Conservation (phyloP, 1,284 basidiomycete species). For the Pseudozyma flocculosa region DNA sequence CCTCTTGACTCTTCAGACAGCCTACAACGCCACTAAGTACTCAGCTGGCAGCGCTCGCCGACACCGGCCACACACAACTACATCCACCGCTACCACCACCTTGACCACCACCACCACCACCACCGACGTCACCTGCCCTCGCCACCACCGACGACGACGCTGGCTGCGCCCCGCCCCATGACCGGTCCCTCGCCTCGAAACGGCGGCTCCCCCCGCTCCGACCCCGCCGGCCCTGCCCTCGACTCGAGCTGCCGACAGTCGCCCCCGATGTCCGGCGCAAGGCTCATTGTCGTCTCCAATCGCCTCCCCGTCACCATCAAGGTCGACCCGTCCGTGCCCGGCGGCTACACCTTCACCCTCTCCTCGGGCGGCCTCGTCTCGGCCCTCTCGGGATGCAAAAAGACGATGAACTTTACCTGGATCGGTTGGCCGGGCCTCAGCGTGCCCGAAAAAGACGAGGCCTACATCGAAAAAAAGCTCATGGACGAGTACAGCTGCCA, state of each 20-base stretch:
- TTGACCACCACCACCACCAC: too few species aligned
- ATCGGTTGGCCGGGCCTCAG: constrained; percentile 57
- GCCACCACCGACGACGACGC: too few species aligned
- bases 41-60: too few species aligned
- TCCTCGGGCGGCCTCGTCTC: constrained; percentile 57
- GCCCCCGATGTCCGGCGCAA: constrained; percentile 25
- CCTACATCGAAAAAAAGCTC: constrained; percentile 64
- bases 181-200: too few species aligned
- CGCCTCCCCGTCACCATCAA: constrained; percentile 69
- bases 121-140: too few species aligned
- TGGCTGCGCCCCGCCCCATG: too few species aligned
- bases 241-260: background rate
- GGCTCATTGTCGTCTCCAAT: constrained; percentile 94
- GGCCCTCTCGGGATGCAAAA: constrained; percentile 54
- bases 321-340: constrained; percentile 45
- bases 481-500: constrained; percentile 94
- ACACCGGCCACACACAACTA: too few species aligned
- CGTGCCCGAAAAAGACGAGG: constrained; percentile 43
- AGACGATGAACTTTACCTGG: constrained; percentile 57
- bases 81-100: too few species aligned
- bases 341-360: constrained; percentile 53
- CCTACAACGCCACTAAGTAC: too few species aligned
- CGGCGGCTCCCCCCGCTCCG: too few species aligned
- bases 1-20: too few species aligned
- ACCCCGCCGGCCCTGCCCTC: too few species aligned